phyloP scores from a whole-genome alignment of 1,284 basidiomycete species.

The Ganoderma sinense region DNA sequence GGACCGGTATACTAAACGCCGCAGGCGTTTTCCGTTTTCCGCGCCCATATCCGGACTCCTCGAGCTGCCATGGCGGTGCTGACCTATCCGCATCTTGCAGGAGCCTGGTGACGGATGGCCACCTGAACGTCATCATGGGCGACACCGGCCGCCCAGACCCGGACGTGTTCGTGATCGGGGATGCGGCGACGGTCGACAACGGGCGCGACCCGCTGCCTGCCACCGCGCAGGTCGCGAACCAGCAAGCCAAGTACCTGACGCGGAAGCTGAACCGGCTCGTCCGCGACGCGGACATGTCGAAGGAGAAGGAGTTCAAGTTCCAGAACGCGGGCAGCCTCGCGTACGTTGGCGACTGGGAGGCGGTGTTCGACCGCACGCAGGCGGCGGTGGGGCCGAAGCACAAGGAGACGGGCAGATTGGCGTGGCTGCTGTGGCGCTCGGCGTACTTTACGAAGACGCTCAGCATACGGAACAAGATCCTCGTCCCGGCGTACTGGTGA shows the following conservation, averaged over 20 bases:
- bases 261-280: constrained; percentile 73
- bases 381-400: constrained; percentile 62
- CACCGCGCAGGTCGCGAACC: constrained; percentile 87
- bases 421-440: constrained; percentile 84
- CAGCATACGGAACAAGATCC: constrained; percentile 79
- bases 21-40: background rate
- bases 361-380: constrained; percentile 73
- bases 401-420: constrained; percentile 72
- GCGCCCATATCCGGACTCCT: background rate
- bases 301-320: constrained; percentile 65
- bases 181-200: constrained; percentile 67
- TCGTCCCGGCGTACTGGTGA: constrained; percentile 77
- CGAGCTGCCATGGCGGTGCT: constrained; percentile 9
- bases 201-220: constrained; percentile 74
- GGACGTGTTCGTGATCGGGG: constrained; percentile 87
- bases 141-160: constrained; percentile 67
- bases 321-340: constrained; percentile 81
- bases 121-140: constrained; percentile 64
- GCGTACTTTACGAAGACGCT: constrained; percentile 85
- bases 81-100: constrained; percentile 27
- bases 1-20: background rate
- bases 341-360: constrained; percentile 84
- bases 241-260: constrained; percentile 79
- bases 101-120: constrained; percentile 67
- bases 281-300: constrained; percentile 31